phyloP scores from a whole-genome alignment of 176 grass and related monocot genomes.

The Thinopyrum elongatum region DNA sequence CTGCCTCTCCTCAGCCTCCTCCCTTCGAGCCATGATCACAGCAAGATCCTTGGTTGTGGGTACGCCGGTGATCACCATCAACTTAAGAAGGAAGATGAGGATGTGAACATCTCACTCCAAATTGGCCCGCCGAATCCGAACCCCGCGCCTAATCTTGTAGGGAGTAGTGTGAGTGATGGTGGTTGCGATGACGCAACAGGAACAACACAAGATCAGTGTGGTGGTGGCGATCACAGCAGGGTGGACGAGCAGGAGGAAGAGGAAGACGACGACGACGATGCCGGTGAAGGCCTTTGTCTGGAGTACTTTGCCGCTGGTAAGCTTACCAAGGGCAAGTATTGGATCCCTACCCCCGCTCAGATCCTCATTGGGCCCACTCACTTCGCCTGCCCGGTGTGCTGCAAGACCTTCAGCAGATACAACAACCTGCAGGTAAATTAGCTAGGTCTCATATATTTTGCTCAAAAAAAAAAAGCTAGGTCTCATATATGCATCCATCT shows the following conservation, averaged over 20 bases:
- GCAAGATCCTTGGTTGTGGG: not conserved
- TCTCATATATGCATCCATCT: not conserved
- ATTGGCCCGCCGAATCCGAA: conserved; percentile 21
- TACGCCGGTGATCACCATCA: not conserved
- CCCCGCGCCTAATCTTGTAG: not conserved
- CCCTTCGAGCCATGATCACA: conserved; percentile 31
- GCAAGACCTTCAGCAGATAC: conserved; percentile 73
- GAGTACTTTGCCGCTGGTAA: conserved; percentile 45
- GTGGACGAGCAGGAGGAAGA: not conserved
- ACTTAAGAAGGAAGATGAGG: conserved; percentile 2
- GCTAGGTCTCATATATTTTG: too few relatives aligned
- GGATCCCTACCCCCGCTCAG: conserved; percentile 67
- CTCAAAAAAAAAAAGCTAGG: too few relatives aligned
- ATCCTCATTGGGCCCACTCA: conserved; percentile 69
- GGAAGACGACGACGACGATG: not conserved
- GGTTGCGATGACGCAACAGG: not conserved
- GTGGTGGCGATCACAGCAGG: conserved; percentile 35
- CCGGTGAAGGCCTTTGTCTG: conserved; percentile 1
- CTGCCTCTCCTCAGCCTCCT: conserved; percentile 55
- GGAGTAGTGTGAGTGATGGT: not conserved
- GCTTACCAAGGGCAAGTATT: conserved; percentile 66
- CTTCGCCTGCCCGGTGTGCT: conserved; percentile 63
- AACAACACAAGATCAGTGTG: not conserved
- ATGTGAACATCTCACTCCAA: conserved; percentile 27
- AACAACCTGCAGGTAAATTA: conserved; percentile 64